Evolutionary conservation across 306 rosid genomes (phyloP).

Genomic region (Adenanthera pavonina): DNA sequence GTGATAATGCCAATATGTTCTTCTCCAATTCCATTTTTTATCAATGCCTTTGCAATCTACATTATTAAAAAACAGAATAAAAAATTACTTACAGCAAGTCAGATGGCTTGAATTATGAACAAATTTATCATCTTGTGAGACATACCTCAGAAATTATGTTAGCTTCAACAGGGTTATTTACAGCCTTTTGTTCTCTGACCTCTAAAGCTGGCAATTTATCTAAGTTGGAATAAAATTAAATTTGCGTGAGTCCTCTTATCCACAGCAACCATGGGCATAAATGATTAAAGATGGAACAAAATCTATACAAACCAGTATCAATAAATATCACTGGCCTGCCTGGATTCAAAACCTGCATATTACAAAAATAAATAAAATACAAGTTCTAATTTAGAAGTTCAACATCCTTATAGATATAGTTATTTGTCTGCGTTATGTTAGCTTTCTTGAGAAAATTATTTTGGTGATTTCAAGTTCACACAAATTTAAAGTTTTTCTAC

Average conservation of each 20-base stretch:
- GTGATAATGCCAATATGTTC: conserved; percentile 87
- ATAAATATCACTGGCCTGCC: conserved; percentile 82
- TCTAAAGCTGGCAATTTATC: conserved; percentile 87
- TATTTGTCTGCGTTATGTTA: not conserved
- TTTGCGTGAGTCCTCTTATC: conserved; percentile 30
- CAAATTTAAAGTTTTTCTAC: not conserved
- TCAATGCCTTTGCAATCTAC: conserved; percentile 71
- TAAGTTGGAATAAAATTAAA: conserved; percentile 35
- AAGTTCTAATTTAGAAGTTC: not conserved
- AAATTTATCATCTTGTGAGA: conserved; percentile 8
- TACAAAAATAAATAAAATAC: conserved; percentile 21
- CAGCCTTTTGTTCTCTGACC: conserved; percentile 67
- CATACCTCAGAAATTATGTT: conserved; percentile 74
- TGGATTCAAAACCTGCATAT: conserved; percentile 79
- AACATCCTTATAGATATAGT: not conserved
- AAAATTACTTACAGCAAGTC: conserved; percentile 11
- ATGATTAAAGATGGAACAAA: conserved; percentile 30
- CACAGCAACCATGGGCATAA: conserved; percentile 17
- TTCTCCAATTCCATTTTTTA: conserved; percentile 70
- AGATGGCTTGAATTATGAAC: conserved; percentile 22
- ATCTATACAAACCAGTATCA: conserved; percentile 69
- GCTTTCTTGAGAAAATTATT: not conserved
- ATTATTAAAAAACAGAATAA: conserved; percentile 34
- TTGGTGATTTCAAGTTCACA: not conserved
- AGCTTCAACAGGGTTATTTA: conserved; percentile 88